phyloP scores from a whole-genome alignment of 2,329 filamentous ascomycete genomes.

The Gliomastix tumulicola region DNA sequence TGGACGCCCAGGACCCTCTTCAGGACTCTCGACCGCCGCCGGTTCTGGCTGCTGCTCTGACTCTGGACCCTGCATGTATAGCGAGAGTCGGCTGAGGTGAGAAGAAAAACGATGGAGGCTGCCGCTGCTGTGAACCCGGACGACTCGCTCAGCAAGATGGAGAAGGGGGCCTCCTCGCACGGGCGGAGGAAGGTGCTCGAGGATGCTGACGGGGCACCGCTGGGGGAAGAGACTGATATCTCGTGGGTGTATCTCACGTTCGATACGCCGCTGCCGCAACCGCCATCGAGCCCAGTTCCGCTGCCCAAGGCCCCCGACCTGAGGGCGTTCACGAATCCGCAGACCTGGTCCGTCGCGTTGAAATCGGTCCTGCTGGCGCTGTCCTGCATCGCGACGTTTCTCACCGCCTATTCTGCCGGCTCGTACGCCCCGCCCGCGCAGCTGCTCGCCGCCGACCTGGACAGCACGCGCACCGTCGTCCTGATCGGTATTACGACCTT shows the following conservation, averaged over 20 bases:
- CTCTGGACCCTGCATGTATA: too few relatives aligned
- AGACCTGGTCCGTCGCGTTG: constrained; percentile 61
- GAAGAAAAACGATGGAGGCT: too few relatives aligned
- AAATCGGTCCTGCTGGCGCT: constrained; percentile 68
- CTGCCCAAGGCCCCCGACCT: constrained; percentile 59
- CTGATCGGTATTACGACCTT: constrained; percentile 74
- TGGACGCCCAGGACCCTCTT: too few relatives aligned
- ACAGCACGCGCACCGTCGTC: constrained; percentile 58
- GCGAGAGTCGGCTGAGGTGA: too few relatives aligned
- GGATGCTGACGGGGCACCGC: neutral
- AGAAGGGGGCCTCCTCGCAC: too few relatives aligned
- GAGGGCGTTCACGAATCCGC: constrained; percentile 59
- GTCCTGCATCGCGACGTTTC: constrained; percentile 66
- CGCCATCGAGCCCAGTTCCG: constrained; percentile 10
- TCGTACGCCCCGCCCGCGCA: constrained; percentile 65
- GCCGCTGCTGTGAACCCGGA: too few relatives aligned
- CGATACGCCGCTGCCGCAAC: constrained; percentile 23
- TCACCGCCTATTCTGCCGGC: constrained; percentile 77
- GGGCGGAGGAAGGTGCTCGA: too few relatives aligned
- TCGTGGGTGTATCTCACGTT: constrained; percentile 33
- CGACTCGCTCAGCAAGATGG: too few relatives aligned
- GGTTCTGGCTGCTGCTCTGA: too few relatives aligned
- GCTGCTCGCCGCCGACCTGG: constrained; percentile 60
- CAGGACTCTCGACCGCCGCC: too few relatives aligned
- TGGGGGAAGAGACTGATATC: constrained; percentile 18